phyloP scores from a whole-genome alignment of 1,139 yeast species.

The Debaryomyces udenii region DNA sequence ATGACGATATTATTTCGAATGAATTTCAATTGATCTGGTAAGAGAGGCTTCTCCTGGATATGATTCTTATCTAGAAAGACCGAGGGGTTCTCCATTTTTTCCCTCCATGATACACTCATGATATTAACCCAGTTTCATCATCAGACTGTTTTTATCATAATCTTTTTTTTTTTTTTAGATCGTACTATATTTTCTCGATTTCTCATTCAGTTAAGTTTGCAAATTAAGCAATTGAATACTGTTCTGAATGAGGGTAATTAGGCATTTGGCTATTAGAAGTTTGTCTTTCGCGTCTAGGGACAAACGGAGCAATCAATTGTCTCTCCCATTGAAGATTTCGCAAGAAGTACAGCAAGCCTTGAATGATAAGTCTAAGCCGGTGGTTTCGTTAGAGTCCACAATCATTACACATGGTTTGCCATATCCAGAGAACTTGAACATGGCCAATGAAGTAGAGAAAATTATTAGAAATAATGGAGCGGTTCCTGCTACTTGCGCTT shows the following conservation, averaged over 20 bases:
- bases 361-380: slow-evolving; percentile 50
- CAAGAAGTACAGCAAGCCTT: slow-evolving; percentile 68
- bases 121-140: too few relatives aligned
- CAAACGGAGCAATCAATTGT: too few relatives aligned
- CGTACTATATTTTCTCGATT: too few relatives aligned
- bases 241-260: background rate
- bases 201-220: too few relatives aligned
- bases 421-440: slow-evolving; percentile 69
- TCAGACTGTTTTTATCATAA: too few relatives aligned
- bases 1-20: background rate
- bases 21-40: background rate
- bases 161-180: too few relatives aligned
- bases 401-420: slow-evolving; percentile 92
- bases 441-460: slow-evolving; percentile 72
- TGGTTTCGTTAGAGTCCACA: slow-evolving; percentile 83
- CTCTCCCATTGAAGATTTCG: slow-evolving; percentile 37
- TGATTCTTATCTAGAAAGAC: background rate
- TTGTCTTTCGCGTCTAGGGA: background rate
- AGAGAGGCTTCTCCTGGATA: background rate
- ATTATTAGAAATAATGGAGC: slow-evolving; percentile 66
- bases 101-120: background rate
- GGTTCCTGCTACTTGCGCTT: slow-evolving; percentile 85
- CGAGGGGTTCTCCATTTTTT: background rate
- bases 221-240: too few relatives aligned
- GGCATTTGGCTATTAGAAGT: background rate